These are phyloP conservation scores for Trypanosomatidae sp. DNA, from an alignment of 208 protist species.

Conservation along the genomic window DNA sequence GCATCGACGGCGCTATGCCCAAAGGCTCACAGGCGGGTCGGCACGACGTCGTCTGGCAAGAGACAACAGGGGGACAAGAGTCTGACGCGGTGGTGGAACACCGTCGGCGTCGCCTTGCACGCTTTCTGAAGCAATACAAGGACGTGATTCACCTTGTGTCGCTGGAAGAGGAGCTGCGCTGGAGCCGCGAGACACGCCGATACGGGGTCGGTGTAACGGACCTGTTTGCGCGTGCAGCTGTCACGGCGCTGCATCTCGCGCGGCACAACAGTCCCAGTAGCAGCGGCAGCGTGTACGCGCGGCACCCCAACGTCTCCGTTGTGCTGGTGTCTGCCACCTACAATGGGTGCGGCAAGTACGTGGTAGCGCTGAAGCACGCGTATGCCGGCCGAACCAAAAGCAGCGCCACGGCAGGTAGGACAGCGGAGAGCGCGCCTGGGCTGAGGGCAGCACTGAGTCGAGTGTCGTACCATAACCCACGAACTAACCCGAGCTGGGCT, in stretches of 20 bases:
- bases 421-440: constrained; percentile 5
- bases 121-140: constrained; percentile 64
- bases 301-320: constrained; percentile 21
- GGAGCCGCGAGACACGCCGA: constrained; percentile 64
- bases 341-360: constrained; percentile 55
- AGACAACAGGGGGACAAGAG: constrained; percentile 33
- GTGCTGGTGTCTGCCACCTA: constrained; percentile 62
- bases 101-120: constrained; percentile 41
- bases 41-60: constrained; percentile 40
- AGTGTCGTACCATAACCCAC: constrained; percentile 84
- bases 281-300: constrained; percentile 26
- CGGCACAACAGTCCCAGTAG: constrained; percentile 27
- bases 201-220: constrained; percentile 70
- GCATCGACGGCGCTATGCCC: constrained; percentile 38
- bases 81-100: constrained; percentile 44
- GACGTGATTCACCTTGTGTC: constrained; percentile 80
- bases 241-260: constrained; percentile 70
- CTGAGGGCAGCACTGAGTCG: constrained; percentile 46
- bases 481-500: constrained; percentile 66
- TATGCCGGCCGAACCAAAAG: constrained; percentile 2
- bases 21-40: constrained; percentile 35
- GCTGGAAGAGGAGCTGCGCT: constrained; percentile 69
- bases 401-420: not conserved
- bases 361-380: constrained; percentile 58
- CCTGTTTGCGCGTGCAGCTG: constrained; percentile 54